phyloP scores from a whole-genome alignment of 176 grass and related monocot genomes.

The Cenchrus americanus region DNA sequence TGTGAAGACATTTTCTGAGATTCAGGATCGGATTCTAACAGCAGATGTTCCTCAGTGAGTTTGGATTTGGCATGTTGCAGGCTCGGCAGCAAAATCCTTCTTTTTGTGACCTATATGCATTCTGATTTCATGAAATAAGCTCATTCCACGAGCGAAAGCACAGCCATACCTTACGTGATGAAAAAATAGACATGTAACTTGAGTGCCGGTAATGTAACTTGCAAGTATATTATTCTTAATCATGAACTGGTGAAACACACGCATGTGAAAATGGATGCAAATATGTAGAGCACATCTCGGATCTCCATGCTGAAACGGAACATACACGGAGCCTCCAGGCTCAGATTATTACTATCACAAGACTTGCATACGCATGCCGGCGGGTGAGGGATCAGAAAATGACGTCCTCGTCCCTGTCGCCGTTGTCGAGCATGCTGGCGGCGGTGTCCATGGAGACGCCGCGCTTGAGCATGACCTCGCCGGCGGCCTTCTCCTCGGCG shows the following conservation, averaged over 20 bases:
- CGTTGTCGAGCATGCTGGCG: conserved; percentile 47
- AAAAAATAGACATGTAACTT: background rate
- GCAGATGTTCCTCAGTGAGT: conserved; percentile 26
- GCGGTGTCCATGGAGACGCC: conserved; percentile 63
- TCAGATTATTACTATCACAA: conserved; percentile 4
- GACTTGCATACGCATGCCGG: background rate
- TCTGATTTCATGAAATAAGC: conserved; percentile 17
- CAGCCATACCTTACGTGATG: background rate
- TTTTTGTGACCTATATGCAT: background rate
- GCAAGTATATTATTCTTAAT: background rate
- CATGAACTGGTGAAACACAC: background rate
- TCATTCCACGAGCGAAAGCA: background rate
- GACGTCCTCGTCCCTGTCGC: conserved; percentile 67
- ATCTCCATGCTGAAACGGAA: background rate
- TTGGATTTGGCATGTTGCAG: background rate
- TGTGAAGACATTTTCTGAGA: conserved; percentile 69
- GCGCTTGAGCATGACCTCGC: conserved; percentile 57
- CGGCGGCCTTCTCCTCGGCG: conserved; percentile 54
- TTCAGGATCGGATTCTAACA: conserved; percentile 43
- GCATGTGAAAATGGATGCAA: background rate
- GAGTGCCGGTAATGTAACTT: background rate
- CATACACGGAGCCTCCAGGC: background rate
- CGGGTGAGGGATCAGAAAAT: conserved; percentile 56
- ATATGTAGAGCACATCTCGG: background rate
- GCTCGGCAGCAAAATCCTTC: background rate